Evolutionary conservation across 352 stramenopile genomes (phyloP).

Genomic region (Globisporangium cederbergense): DNA sequence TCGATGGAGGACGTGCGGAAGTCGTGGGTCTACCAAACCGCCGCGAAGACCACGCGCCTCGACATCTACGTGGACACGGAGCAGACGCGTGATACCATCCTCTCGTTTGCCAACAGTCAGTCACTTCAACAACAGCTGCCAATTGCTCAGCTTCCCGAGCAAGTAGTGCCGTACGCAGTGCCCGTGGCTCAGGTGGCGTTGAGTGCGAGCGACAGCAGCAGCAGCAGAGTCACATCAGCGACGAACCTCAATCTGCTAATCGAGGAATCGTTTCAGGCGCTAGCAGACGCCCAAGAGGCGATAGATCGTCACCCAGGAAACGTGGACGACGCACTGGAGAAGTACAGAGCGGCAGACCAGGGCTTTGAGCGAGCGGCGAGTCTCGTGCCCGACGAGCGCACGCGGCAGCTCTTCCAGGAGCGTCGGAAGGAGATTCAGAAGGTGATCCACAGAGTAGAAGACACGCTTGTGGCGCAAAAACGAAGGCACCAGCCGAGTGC

Average conservation of each 20-base stretch:
- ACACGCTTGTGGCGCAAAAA: neutral
- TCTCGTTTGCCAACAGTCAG: conserved; percentile 14
- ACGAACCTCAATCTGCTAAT: conserved; percentile 22
- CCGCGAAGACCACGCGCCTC: conserved; percentile 27
- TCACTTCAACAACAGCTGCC: neutral
- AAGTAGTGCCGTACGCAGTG: conserved; percentile 4
- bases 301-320: neutral
- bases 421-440: conserved; percentile 32
- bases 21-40: conserved; percentile 42
- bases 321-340: conserved; percentile 16
- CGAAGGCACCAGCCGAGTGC: neutral
- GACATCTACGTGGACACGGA: conserved; percentile 41
- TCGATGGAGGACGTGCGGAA: conserved; percentile 36
- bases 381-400: conserved; percentile 37
- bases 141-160: neutral
- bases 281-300: conserved; percentile 30
- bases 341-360: conserved; percentile 32
- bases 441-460: conserved; percentile 22
- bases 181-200: neutral
- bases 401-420: conserved; percentile 27
- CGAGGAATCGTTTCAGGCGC: conserved; percentile 36
- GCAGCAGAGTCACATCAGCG: neutral
- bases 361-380: conserved; percentile 31
- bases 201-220: neutral
- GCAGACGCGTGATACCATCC: conserved; percentile 22